Evolutionary conservation across 73 alveolate genomes (phyloP).

Genomic region (Paramecium primaurelia): DNA sequence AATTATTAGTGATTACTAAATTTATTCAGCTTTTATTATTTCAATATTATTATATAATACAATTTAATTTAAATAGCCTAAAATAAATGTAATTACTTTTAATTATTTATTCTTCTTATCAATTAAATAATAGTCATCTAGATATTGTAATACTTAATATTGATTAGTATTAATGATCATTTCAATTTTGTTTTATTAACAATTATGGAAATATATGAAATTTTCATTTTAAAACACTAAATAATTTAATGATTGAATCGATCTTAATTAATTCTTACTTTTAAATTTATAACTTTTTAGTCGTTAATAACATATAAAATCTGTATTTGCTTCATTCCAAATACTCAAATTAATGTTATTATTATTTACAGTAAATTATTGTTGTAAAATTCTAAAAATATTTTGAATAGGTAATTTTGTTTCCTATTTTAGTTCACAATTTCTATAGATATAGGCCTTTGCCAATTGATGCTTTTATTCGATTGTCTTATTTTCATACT

Average conservation of each 20-base stretch:
- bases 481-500: neutral
- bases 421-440: neutral
- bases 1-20: neutral
- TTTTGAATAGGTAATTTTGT: neutral
- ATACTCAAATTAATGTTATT: neutral
- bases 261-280: neutral
- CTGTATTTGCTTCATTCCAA: neutral
- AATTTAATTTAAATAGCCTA: neutral
- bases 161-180: neutral
- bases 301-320: neutral
- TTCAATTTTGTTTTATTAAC: neutral
- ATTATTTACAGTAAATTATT: neutral
- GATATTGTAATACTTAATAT: neutral
- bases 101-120: neutral
- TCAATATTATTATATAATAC: neutral
- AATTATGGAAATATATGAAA: neutral
- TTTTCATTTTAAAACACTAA: neutral
- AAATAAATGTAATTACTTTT: neutral
- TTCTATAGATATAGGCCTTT: neutral
- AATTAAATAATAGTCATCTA: neutral
- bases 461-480: neutral
- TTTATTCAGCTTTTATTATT: neutral
- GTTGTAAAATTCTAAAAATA: neutral
- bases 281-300: neutral
- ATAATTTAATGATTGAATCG: neutral